Conservation (phyloP, 1,139 yeast genomes). For the Petasospora rhodanensis region DNA sequence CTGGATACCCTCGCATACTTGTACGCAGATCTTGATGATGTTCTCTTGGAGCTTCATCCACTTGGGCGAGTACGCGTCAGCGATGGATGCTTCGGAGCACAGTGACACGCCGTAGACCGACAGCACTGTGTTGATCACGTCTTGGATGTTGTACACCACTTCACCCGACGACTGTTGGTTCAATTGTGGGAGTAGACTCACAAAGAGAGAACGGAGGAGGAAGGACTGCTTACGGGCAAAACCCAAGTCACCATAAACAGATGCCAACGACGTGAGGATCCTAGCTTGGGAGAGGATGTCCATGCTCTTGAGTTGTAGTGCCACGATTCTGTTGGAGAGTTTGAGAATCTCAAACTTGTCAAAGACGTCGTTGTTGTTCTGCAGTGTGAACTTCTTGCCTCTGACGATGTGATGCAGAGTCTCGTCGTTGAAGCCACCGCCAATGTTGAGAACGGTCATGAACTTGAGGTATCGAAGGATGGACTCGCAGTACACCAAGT, state of each 20-base stretch:
- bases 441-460: constrained; percentile 50
- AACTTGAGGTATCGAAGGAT: constrained; percentile 60
- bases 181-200: constrained; percentile 46
- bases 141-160: constrained; percentile 24
- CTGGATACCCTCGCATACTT: constrained; percentile 45
- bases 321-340: constrained; percentile 43
- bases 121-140: constrained; percentile 38
- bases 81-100: constrained; percentile 23
- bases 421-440: constrained; percentile 43
- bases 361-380: constrained; percentile 17
- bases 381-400: constrained; percentile 25
- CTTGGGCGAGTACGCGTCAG: constrained; percentile 28
- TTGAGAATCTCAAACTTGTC: constrained; percentile 42
- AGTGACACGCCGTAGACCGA: constrained; percentile 38
- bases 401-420: constrained; percentile 40
- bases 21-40: constrained; percentile 50
- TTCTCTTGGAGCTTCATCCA: constrained; percentile 62
- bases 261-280: constrained; percentile 63
- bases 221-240: constrained; percentile 67
- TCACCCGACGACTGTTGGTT: constrained; percentile 1
- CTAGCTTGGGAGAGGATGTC: constrained; percentile 50
- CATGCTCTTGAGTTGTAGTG: constrained; percentile 38
- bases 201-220: constrained; percentile 56
- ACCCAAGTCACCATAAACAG: constrained; percentile 58
- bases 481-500: constrained; percentile 71